Evolutionary conservation across 495 filamentous ascomycete genomes (phyloP).

Genomic region (Aspergillus affinis): DNA sequence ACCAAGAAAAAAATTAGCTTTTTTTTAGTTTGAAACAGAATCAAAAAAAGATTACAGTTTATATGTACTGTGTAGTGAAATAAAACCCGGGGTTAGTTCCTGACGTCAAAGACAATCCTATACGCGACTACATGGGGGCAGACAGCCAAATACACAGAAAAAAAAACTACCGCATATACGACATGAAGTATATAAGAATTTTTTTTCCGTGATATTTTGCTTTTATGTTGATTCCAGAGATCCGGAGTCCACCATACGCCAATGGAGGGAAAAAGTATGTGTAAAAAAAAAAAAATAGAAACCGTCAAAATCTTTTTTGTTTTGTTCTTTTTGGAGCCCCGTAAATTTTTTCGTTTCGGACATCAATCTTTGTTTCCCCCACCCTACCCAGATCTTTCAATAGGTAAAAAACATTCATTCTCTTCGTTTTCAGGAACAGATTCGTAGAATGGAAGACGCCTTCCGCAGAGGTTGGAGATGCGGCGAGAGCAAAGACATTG

Average conservation of each 20-base stretch:
- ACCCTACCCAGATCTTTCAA: slow-evolving; percentile 14
- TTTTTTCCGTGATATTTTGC: neutral
- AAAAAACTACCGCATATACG: neutral
- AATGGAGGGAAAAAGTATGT: neutral
- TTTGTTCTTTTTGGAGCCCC: slow-evolving; percentile 6
- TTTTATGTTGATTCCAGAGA: neutral
- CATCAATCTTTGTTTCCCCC: slow-evolving; percentile 14
- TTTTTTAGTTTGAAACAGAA: neutral
- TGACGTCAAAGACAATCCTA: too few relatives aligned
- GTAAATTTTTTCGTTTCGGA: slow-evolving; percentile 14
- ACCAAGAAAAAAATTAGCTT: neutral
- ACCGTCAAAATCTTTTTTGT: neutral
- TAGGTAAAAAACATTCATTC: neutral
- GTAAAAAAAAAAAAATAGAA: slow-evolving; percentile 4
- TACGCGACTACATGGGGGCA: neutral
- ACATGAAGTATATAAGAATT: neutral
- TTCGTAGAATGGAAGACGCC: slow-evolving; percentile 4
- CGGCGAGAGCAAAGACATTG: slow-evolving; percentile 17
- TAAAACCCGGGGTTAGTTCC: too few relatives aligned
- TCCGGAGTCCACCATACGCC: neutral
- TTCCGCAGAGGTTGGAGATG: slow-evolving; percentile 1
- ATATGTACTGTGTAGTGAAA: neutral
- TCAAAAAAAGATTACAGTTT: neutral
- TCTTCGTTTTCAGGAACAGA: slow-evolving; percentile 7
- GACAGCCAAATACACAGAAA: neutral